Evolutionary conservation across 805 yeast genomes (phyloP), one percentile per base, ranked within the genome.

Genomic region (Metschnikowia gelsemii): DNA sequence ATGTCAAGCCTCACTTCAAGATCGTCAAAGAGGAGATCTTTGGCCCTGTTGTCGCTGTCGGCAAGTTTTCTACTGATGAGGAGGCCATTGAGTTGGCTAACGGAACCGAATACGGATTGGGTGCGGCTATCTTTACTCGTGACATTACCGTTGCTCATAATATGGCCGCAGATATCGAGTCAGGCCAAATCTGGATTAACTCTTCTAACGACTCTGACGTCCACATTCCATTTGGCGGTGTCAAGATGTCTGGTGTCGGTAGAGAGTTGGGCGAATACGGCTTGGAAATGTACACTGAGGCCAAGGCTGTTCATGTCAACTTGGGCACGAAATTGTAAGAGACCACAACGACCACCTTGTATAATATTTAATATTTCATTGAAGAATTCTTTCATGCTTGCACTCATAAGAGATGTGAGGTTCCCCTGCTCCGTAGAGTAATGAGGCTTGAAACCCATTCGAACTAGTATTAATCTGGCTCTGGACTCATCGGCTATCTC

Each of bases 21-120:
- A 77, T 87, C 37, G 84, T 82, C 43, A 73, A 73, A 50, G 95
- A 87, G 63, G 96, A 87, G 64, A 86, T 87, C 44, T 87, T 87
- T 62, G 96, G 96, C 14, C 96, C 96, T 12, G 96, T 87, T 24
- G 87, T 82, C 19, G 72, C 80, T 6, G 70, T 84, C 25, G 78
- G 82, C 43, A 78, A 76, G 62, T 87, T 87, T 66, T 58, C 67
- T 26, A 68, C 80, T 22, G 84, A 80, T 50, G 83, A 78, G 36
- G 90, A 87, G 56, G 95, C 79, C 4, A 49, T 87, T 20, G 66
- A 62, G 47, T 72, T 72, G 45, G 95, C 95, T 51, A 87, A 87
- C 62, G 78, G 76, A 53, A 74, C 88, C 8, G 73, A 73, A 38
- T 87, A 86, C 58, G 96, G 96, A 5, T 76, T 87, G 42, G 95